Evolutionary conservation across 192 early-diverging fungal species (phyloP), one percentile per base, ranked within the genome.

Genomic region (Phlyctochytrium bullatum): DNA sequence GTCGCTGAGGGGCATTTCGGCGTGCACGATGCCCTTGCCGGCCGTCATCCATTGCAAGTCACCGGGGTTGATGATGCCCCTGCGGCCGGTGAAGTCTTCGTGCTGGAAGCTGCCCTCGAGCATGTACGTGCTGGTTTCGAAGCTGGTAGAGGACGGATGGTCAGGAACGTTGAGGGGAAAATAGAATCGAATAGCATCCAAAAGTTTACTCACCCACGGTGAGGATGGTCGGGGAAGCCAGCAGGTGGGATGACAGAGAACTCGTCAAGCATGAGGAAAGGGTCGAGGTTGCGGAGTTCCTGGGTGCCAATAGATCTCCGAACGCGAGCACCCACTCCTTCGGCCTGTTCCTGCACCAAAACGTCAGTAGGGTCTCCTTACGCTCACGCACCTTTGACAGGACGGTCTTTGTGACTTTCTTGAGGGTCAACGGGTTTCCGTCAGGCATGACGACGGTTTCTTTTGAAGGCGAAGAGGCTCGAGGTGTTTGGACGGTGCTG

Each of bases 251-350:
- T 50, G 12, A 50, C 40, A 50, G 40, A 10, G n/a, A 50, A 50
- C 40, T 50, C 40, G 47, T 97, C 95, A 33, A 95, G 83, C 87
- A 95, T 88, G 34, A 95, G 78, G 79, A 97, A 95, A 2, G 94
- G 94, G 68, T 97, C 94, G 36, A 93, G 82, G 59, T 90, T 86
- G 47, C 87, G 78, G 29, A 91, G 80, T 6, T 77, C 62, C 51
- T 68, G 77, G 0, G 81, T 86, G 20, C 89, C 90, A 31, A 97
- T 88, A 3, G 82, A 80, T 3, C 95, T 84, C 34, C 89, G 89
- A 20, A 97, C 92, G 32, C 78, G 80, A 29, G 92, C 91, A 24
- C 93, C 95, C 32, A 80, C 89, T 25, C 93, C 93, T 70, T 95
- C 95, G 47, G 71, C 40, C 40, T 50, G 40, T n/a, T 50, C 40